These are phyloP conservation scores for Xylariaceae sp. DNA, from an alignment of 2,329 filamentous ascomycete species.

Conservation along the genomic window DNA sequence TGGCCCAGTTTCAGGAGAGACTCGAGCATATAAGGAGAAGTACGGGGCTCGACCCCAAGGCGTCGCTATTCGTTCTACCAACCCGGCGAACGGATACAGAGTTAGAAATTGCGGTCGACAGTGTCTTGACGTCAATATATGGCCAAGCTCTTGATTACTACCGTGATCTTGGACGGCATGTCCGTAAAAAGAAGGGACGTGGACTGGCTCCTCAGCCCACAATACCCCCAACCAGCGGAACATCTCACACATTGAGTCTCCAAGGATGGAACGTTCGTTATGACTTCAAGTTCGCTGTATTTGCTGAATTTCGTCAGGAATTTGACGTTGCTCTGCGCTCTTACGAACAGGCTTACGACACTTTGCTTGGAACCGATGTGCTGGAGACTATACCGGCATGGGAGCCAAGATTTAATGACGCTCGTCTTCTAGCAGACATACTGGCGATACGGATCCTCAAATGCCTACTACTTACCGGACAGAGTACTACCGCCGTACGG, in stretches of 20 bases:
- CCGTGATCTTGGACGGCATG: slow-evolving; percentile 85
- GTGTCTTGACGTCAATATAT: slow-evolving; percentile 67
- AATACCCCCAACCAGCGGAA: slow-evolving; percentile 73
- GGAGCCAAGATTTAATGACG: slow-evolving; percentile 87
- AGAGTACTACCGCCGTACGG: slow-evolving; percentile 72
- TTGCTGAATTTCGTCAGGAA: slow-evolving; percentile 90
- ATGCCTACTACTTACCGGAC: slow-evolving; percentile 73
- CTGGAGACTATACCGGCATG: slow-evolving; percentile 85
- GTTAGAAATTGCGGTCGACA: slow-evolving; percentile 66
- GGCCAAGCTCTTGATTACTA: slow-evolving; percentile 82
- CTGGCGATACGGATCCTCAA: slow-evolving; percentile 76
- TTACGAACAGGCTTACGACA: slow-evolving; percentile 82
- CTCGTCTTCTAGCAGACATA: slow-evolving; percentile 77
- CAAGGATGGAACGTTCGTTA: slow-evolving; percentile 92
- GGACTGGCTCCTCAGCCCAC: slow-evolving; percentile 74
- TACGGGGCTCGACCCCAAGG: slow-evolving; percentile 75
- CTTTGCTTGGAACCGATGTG: slow-evolving; percentile 73
- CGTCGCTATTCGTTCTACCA: slow-evolving; percentile 73
- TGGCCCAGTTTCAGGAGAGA: slow-evolving; percentile 63
- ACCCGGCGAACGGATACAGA: slow-evolving; percentile 66
- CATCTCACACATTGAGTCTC: slow-evolving; percentile 76
- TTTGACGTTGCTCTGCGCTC: slow-evolving; percentile 81
- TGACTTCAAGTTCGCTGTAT: slow-evolving; percentile 86
- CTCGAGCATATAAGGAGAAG: slow-evolving; percentile 72
- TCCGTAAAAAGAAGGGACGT: slow-evolving; percentile 78